Conservation (phyloP, 2,329 filamentous ascomycete genomes). For the Aureobasidium sp. region DNA sequence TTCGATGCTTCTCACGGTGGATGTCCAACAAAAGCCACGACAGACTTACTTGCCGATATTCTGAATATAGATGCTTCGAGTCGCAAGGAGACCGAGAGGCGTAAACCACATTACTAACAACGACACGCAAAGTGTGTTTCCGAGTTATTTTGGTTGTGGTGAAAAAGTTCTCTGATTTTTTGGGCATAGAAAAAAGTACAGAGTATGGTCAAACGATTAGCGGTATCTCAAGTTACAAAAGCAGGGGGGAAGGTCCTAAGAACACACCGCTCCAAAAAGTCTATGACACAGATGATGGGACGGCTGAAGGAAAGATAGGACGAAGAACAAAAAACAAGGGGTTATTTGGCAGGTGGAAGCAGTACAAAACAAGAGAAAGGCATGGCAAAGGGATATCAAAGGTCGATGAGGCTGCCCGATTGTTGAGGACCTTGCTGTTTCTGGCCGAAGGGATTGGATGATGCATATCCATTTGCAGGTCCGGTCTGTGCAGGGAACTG, state of each 20-base stretch:
- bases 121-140: neutral
- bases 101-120: neutral
- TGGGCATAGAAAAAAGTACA: neutral
- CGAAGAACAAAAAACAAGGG: too few species aligned
- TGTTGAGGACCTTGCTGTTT: constrained; percentile 35
- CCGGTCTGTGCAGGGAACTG: constrained; percentile 35
- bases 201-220: constrained; percentile 8
- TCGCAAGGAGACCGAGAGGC: too few species aligned
- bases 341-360: neutral
- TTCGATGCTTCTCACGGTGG: too few species aligned
- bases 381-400: constrained; percentile 28
- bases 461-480: constrained; percentile 39
- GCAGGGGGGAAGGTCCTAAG: neutral
- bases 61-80: too few species aligned
- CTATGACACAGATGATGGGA: constrained; percentile 9
- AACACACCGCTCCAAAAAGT: constrained; percentile 6
- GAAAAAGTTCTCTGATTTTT: neutral
- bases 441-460: constrained; percentile 48
- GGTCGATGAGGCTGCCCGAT: constrained; percentile 52
- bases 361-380: neutral
- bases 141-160: too few species aligned
- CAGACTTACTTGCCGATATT: too few species aligned
- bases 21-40: too few species aligned
- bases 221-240: constrained; percentile 10
- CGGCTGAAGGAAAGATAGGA: neutral